These are phyloP conservation scores for Fusarium cyanostomum DNA, from an alignment of 2,329 filamentous ascomycete genomes.

Conservation along the genomic window DNA sequence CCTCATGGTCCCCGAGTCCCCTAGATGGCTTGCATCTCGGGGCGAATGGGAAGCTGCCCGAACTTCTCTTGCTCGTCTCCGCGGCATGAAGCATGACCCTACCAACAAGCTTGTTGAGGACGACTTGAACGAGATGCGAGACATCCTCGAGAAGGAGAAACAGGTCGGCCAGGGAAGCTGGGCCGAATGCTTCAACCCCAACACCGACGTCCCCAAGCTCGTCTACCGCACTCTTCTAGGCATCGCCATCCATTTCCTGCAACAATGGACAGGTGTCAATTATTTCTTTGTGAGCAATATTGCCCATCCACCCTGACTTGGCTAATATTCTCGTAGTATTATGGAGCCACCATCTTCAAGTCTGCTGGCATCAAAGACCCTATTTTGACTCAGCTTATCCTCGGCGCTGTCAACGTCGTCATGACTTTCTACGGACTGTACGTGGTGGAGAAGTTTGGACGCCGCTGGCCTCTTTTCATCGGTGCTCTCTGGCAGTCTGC, in stretches of 20 bases:
- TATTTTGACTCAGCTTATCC: slow-evolving; percentile 74
- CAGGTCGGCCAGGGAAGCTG: slow-evolving; percentile 59
- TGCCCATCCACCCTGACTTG: no score
- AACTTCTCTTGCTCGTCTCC: slow-evolving; percentile 62
- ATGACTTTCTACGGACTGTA: slow-evolving; percentile 74
- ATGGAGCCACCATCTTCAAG: slow-evolving; percentile 73
- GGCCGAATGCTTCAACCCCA: slow-evolving; percentile 69
- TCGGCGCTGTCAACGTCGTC: slow-evolving; percentile 73
- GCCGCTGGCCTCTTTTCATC: slow-evolving; percentile 72
- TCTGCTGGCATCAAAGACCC: slow-evolving; percentile 73
- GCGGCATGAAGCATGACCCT: slow-evolving; percentile 59
- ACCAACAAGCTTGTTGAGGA: slow-evolving; percentile 56
- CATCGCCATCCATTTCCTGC: slow-evolving; percentile 70
- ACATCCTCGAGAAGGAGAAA: slow-evolving; percentile 56
- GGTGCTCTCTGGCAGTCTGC: slow-evolving; percentile 74
- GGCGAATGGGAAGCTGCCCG: slow-evolving; percentile 59
- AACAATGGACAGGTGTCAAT: slow-evolving; percentile 72
- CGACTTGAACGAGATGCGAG: slow-evolving; percentile 63
- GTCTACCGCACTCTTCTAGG: slow-evolving; percentile 72
- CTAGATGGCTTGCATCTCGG: slow-evolving; percentile 63
- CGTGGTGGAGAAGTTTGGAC: slow-evolving; percentile 73
- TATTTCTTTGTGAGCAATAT: no score
- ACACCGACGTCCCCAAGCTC: slow-evolving; percentile 63
- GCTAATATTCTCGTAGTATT: no score
- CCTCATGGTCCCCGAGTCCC: slow-evolving; percentile 64